Conservation (phyloP, 2,329 filamentous ascomycete species). For the Berkeleyomyces basicola region DNA sequence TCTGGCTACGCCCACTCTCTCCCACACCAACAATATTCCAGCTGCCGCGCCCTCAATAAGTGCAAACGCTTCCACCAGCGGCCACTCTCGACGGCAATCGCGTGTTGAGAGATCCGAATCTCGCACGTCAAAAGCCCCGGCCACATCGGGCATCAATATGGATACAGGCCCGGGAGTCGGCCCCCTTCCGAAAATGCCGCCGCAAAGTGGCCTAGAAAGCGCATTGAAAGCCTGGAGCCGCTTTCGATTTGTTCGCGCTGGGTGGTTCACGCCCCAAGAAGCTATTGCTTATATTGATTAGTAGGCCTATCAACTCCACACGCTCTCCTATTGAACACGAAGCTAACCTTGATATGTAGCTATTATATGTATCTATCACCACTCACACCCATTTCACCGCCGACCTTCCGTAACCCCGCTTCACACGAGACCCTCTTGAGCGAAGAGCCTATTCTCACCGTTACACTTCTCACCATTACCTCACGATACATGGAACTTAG, state of each 20-base stretch:
- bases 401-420: slow-evolving; percentile 70
- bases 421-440: slow-evolving; percentile 66
- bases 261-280: slow-evolving; percentile 90
- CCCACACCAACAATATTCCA: not conserved
- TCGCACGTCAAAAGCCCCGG: slow-evolving; percentile 10
- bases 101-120: not conserved
- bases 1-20: slow-evolving; percentile 4
- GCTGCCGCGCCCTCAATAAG: not conserved
- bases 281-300: slow-evolving; percentile 90
- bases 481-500: slow-evolving; percentile 71
- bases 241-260: slow-evolving; percentile 87
- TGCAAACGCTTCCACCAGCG: not conserved
- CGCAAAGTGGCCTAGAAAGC: slow-evolving; percentile 22
- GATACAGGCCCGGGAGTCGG: slow-evolving; percentile 22
- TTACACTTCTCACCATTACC: slow-evolving; percentile 80
- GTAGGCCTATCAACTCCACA: slow-evolving; percentile 28
- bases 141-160: slow-evolving; percentile 21
- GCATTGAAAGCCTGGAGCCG: slow-evolving; percentile 78
- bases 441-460: slow-evolving; percentile 82
- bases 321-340: slow-evolving; percentile 6
- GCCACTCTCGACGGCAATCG: slow-evolving; percentile 6
- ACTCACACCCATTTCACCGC: slow-evolving; percentile 82
- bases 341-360: slow-evolving; percentile 24
- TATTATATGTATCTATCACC: slow-evolving; percentile 88
- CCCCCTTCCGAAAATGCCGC: slow-evolving; percentile 21